A percentile compares a stretch with the other conserved stretches of the same genome.
Evolutionary conservation across 2,329 filamentous ascomycete genomes (phyloP).

Genomic region (Incumbomyces lentus): DNA sequence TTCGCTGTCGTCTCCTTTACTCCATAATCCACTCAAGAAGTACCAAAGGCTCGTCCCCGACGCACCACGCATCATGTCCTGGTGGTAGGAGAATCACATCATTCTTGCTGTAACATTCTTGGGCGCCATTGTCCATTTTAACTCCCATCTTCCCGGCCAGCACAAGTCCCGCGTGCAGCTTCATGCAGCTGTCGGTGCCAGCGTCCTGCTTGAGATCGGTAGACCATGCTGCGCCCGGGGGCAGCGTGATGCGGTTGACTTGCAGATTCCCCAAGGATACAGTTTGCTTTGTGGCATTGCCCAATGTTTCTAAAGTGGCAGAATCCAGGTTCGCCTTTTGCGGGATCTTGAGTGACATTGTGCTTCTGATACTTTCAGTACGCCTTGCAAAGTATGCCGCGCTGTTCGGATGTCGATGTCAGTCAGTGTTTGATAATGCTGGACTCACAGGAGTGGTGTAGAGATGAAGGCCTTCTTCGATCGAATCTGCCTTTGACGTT

Average conservation of each 20-base stretch:
- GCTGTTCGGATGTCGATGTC: not conserved
- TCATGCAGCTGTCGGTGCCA: conserved; percentile 1
- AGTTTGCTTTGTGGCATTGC: not conserved
- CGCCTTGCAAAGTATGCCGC: not conserved
- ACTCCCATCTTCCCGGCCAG: not conserved
- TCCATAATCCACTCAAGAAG: conserved; percentile 9
- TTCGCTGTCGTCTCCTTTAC: not conserved
- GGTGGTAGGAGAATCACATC: not conserved
- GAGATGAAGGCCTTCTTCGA: too few species aligned
- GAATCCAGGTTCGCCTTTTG: not conserved
- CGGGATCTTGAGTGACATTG: not conserved
- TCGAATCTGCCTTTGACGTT: too few species aligned
- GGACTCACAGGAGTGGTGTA: too few species aligned
- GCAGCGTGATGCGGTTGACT: not conserved
- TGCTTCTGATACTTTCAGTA: not conserved
- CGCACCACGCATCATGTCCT: not conserved
- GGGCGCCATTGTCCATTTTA: not conserved
- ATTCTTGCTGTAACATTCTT: not conserved
- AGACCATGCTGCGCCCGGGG: not conserved
- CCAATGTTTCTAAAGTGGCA: not conserved
- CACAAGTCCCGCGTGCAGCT: not conserved
- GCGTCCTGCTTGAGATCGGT: not conserved
- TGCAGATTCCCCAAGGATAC: not conserved
- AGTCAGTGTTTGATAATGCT: too few species aligned
- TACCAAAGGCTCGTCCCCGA: conserved; percentile 10